Base-by-base conservation (phyloP, 352 stramenopile genomes). In the Pythium guiyangense region DNA sequence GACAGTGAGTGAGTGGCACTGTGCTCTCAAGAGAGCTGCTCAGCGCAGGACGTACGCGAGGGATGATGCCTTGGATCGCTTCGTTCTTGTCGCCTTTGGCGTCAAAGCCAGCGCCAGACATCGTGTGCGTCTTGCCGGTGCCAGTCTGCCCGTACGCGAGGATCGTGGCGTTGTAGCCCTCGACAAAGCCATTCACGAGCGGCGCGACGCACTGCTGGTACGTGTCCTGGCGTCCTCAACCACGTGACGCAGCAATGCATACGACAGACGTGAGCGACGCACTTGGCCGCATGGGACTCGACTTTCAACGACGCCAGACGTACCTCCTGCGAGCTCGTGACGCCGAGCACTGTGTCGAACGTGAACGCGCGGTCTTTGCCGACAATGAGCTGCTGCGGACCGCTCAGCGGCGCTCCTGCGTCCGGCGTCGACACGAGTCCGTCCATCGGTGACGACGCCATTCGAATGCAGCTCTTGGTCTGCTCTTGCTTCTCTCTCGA, bases 91-190 rank as follows among this genome's bases (percentile, higher is more conserved):
- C 73, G 40, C 78, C 84, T 31, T 75, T 58, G 18, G 66, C 62
- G 62, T 86, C 74, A 31, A 74, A 81, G 29, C 75, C 75, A 20
- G 69, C 60, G 15, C 84, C 84, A 10, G 78, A 84, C 93, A 98
- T 98, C 1, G 96, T 99, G 60, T 97, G 95, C 0, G 96, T 99
- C 69, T 98, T 98, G 46, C 96, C 94, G 1, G 81, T 96, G 6
- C 88, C 88, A 22, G 89, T 95, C 34, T 96, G 85, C 1, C 83
- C 87, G 47, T 96, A 96, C 11, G 86, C 85, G 26, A 94, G 59
- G 39, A 96, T 76, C 2, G 82, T 90, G 26, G 84, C 84, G 52
- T 94, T 94, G 62, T 94, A 94, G 31, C 84, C 84, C 47, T 92
- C 77, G 15, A 90, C 63, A 54, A 92, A 94, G n/a, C 82, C 70